Conservation (phyloP, 441 rosid genomes). For the Gossypium schwendimanii region DNA sequence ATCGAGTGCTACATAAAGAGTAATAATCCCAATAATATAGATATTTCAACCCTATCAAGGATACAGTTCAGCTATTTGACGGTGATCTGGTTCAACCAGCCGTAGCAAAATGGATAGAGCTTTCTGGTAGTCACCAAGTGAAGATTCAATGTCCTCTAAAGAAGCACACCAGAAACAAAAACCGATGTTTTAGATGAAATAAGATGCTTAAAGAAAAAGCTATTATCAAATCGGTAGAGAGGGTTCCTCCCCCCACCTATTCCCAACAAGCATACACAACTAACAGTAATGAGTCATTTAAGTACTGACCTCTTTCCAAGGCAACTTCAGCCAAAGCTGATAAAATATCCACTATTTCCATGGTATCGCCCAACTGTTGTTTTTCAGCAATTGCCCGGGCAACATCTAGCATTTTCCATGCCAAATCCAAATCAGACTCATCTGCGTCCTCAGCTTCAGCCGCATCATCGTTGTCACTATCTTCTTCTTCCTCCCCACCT, state of each 20-base stretch:
- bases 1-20: neutral
- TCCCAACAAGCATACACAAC: neutral
- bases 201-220: neutral
- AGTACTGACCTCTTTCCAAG: conserved; percentile 71
- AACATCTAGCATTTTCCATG: conserved; percentile 93
- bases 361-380: conserved; percentile 41
- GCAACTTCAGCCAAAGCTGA: conserved; percentile 78
- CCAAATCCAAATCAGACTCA: conserved; percentile 85
- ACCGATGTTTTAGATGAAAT: neutral
- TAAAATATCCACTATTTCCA: conserved; percentile 77
- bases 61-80: conserved; percentile 85
- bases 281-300: neutral
- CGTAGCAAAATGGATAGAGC: conserved; percentile 63
- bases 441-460: conserved; percentile 61
- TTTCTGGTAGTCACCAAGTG: conserved; percentile 69
- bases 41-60: conserved; percentile 31
- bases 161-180: conserved; percentile 13
- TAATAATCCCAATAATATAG: neutral
- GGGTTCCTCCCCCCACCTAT: neutral
- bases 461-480: conserved; percentile 45
- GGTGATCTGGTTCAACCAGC: conserved; percentile 79
- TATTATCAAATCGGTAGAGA: neutral
- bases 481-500: conserved; percentile 40
- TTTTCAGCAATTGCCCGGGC: conserved; percentile 87
- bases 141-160: conserved; percentile 89